Evolutionary conservation across 306 rosid genomes (phyloP), one percentile per base, ranked within the genome.

Genomic region (Citrullus colocynthis): DNA sequence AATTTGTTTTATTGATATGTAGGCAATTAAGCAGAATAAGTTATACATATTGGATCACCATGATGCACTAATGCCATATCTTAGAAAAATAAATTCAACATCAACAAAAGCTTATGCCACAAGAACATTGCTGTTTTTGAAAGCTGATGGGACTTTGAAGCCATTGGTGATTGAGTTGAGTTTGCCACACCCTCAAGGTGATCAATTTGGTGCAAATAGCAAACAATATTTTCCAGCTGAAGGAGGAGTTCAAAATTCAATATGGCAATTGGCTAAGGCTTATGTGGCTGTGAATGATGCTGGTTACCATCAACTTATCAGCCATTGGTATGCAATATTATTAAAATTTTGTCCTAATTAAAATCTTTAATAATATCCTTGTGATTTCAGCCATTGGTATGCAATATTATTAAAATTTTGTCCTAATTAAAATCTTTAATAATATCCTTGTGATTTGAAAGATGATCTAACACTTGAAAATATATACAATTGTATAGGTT

Each of bases 191-290:
- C 80, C 91, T 6, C 60, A 59, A 2, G 90, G 85, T 36, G 95
- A 88, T 81, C 71, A 82, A 66, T 36, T 77, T 16, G 98, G 97
- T 45, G 91, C 80, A 55, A 78, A 58, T 28, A 86, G 97, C 78
- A 81, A 85, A 80, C 89, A 92, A 24, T 86, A 72, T 83, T 75
- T 78, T 5, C 93, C 93, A n/a, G 87, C 86, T 4, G 80, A 88
- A 54, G 44, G 78, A 61, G 95, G 95, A 13, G 83, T 90, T 44
- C 87, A 88, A 71, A 78, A 78, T 39, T 85, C 89, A 63, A 62
- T 87, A 5, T 91, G 98, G 98, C 91, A 87, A 72, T 61, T 91
- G 41, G 98, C 97, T 7, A 91, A 94, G 83, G 97, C 93, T 79
- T 91, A 88, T 74, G 98, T 89, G 12, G 84, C 80, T 36, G 83